Percentiles rank a stretch among this genome's conserved stretches.
Conservation (phyloP, 805 yeast species). For the Jamesozyma lodderae region DNA sequence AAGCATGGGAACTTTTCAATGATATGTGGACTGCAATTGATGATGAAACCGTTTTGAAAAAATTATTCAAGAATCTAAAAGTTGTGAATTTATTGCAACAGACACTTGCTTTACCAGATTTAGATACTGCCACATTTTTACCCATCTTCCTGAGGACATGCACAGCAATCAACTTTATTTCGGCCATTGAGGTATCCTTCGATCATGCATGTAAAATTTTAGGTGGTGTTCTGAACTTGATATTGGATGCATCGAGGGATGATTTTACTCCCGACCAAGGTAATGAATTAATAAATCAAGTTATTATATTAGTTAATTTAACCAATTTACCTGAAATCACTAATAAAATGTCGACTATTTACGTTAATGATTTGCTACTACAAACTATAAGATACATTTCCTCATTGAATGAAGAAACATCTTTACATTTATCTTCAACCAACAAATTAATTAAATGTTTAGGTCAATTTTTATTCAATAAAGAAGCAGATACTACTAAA, state of each 20-base stretch:
- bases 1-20: slow-evolving; percentile 45
- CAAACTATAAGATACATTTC: slow-evolving; percentile 17
- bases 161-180: slow-evolving; percentile 17
- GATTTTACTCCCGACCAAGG: slow-evolving; percentile 2
- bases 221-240: slow-evolving; percentile 12
- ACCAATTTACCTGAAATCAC: slow-evolving; percentile 10
- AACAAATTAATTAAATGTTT: slow-evolving; percentile 6
- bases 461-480: slow-evolving; percentile 12
- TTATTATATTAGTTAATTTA: slow-evolving; percentile 18
- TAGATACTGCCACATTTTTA: slow-evolving; percentile 8
- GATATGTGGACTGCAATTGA: slow-evolving; percentile 31
- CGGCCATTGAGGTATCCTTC: slow-evolving; percentile 19
- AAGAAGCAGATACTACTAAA: slow-evolving; percentile 10
- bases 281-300: slow-evolving; percentile 10
- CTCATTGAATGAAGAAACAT: neutral
- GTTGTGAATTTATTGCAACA: slow-evolving; percentile 26
- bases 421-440: neutral
- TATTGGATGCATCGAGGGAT: slow-evolving; percentile 2
- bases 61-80: slow-evolving; percentile 36
- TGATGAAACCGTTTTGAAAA: slow-evolving; percentile 29
- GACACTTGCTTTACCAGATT: slow-evolving; percentile 6
- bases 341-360: slow-evolving; percentile 15
- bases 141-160: slow-evolving; percentile 13
- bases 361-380: slow-evolving; percentile 15
- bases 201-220: slow-evolving; percentile 20